Base-by-base conservation (phyloP, 306 rosid species). In the Pyrus betulifolia region DNA sequence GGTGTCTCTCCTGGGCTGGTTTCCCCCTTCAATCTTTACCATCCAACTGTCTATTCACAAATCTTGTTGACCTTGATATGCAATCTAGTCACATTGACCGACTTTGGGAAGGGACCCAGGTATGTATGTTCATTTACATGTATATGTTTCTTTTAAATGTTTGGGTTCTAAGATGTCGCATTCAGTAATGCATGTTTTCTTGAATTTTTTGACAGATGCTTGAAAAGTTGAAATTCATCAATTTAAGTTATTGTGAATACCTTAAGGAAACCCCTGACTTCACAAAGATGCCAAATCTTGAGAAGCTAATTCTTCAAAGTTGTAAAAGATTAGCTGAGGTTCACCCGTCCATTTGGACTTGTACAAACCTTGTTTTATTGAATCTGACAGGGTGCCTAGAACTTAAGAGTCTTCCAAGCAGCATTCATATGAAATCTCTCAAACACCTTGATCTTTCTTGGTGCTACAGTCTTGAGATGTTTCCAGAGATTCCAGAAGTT, bases 41-140 rank as follows among this genome's bases (percentile, higher is more conserved):
- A 33, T 33, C 38, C 7, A 5, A 5, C 38, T 33, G 0, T 33
- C 38, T 5, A 33, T 33, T 33, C 38, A 0, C 5, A 49, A 44
- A 70, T 62, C 83, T 82, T 18, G 75, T 78, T 23, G 49, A 17
- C 27, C 77, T 82, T 78, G 23, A 40, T 40, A 78, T 82, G 80
- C 44, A 11, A 14, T 1, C 12, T 3, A 38, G 79, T 58, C 28
- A 0, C 13, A 31, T 76, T 5, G 6, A 23, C 11, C n/a, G 11
- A 67, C 73, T 76, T 18, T 76, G 73, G 67, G 30, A 67, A 15
- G 79, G 42, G 5, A 33, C 38, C 38, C 38, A 5, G 38, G 38
- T 33, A 5, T 7, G 38, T 5, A 33, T 1, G 5, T 0, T 33
- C 35, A 33, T 33, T 33, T 33, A 5, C 4, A 33, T 1, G 6